phyloP scores from a whole-genome alignment of 1,284 basidiomycete species.

The Cryptococcus floricola region DNA sequence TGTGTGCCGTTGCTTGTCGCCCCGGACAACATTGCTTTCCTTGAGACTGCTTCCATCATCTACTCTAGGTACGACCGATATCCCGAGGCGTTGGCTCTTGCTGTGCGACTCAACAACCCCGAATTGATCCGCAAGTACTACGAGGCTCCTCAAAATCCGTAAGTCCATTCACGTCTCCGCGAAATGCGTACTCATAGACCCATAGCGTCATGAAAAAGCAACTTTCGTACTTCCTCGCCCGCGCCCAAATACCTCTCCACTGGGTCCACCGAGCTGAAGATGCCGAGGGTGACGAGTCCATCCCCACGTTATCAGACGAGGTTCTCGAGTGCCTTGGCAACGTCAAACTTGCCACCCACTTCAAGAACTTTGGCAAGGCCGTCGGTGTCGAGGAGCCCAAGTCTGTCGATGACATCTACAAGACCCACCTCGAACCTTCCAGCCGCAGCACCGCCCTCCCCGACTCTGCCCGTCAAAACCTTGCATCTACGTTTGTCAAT shows the following conservation, averaged over 20 bases:
- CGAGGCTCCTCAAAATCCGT: slow-evolving; percentile 79
- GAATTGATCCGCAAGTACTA: slow-evolving; percentile 78
- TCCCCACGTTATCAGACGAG: slow-evolving; percentile 67
- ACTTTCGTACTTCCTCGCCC: slow-evolving; percentile 87
- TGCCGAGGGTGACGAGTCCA: slow-evolving; percentile 54
- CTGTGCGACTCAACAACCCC: slow-evolving; percentile 79
- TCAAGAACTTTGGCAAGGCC: slow-evolving; percentile 92
- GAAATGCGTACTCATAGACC: neutral
- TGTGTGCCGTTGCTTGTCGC: slow-evolving; percentile 89
- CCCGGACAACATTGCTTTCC: slow-evolving; percentile 87
- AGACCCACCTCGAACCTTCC: slow-evolving; percentile 80
- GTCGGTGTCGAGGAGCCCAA: slow-evolving; percentile 86
- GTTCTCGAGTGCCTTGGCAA: slow-evolving; percentile 81
- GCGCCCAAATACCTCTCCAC: slow-evolving; percentile 85
- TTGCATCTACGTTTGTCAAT: slow-evolving; percentile 97
- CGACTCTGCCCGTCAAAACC: slow-evolving; percentile 89
- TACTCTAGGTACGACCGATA: slow-evolving; percentile 85
- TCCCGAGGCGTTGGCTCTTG: slow-evolving; percentile 84
- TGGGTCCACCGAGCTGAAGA: slow-evolving; percentile 66
- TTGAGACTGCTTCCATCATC: slow-evolving; percentile 83
- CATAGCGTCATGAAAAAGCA: slow-evolving; percentile 86
- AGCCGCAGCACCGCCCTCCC: slow-evolving; percentile 66
- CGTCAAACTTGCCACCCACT: slow-evolving; percentile 73
- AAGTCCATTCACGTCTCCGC: slow-evolving; percentile 38
- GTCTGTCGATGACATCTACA: slow-evolving; percentile 95